Evolutionary conservation across 169 alveolate genomes (phyloP).

Genomic region (Plasmodium coatneyi): DNA sequence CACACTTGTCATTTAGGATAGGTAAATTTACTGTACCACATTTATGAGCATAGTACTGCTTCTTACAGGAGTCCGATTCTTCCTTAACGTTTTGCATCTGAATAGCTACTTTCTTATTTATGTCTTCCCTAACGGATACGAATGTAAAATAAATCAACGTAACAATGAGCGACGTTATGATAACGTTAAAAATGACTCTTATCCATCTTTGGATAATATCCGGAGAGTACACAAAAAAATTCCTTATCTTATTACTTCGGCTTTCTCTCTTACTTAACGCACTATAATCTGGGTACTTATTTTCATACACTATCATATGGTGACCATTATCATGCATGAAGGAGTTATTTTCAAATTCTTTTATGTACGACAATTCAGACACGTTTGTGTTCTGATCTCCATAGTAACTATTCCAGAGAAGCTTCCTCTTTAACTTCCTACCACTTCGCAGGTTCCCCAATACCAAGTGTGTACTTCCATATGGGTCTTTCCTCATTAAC

Average conservation of each 20-base stretch:
- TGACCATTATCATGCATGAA: slow-evolving; percentile 48
- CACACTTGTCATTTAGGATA: slow-evolving; percentile 69
- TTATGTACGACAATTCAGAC: slow-evolving; percentile 54
- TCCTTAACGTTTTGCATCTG: slow-evolving; percentile 69
- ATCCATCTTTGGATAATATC: slow-evolving; percentile 74
- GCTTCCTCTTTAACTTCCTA: slow-evolving; percentile 20
- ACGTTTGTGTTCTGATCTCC: slow-evolving; percentile 45
- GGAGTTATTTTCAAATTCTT: slow-evolving; percentile 51
- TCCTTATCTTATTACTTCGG: background rate
- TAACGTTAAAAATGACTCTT: slow-evolving; percentile 65
- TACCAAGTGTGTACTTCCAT: slow-evolving; percentile 26
- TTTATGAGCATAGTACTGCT: slow-evolving; percentile 71
- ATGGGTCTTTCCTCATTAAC: slow-evolving; percentile 28
- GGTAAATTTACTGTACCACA: slow-evolving; percentile 74
- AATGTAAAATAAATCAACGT: slow-evolving; percentile 59
- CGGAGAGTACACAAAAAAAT: slow-evolving; percentile 65
- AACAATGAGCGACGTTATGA: slow-evolving; percentile 63
- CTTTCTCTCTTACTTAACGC: background rate
- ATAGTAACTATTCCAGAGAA: background rate
- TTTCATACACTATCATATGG: slow-evolving; percentile 42
- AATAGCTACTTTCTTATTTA: slow-evolving; percentile 71
- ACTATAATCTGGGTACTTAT: slow-evolving; percentile 32
- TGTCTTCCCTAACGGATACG: slow-evolving; percentile 66
- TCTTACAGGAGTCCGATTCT: slow-evolving; percentile 66
- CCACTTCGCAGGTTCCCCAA: slow-evolving; percentile 9